Evolutionary conservation across 2,329 filamentous ascomycete genomes (phyloP).

Genomic region (Ascochyta koolunga): DNA sequence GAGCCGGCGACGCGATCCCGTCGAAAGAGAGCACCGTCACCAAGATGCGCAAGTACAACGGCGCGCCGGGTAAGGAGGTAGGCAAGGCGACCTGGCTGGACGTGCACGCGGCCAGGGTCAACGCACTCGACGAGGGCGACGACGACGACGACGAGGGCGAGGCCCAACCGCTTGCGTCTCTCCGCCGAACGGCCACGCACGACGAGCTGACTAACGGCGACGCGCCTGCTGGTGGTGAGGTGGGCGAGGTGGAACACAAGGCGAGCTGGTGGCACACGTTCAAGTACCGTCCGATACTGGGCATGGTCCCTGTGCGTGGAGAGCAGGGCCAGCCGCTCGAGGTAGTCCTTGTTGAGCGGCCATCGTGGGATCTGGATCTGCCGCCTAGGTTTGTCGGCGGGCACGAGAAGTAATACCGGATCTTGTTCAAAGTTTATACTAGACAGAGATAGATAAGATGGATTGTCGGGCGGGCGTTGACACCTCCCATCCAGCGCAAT

Average conservation of each 20-base stretch:
- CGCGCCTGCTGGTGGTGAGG: conserved; percentile 18
- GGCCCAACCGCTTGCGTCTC: conserved; percentile 27
- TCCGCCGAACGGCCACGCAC: conserved; percentile 34
- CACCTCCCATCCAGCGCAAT: too few species aligned
- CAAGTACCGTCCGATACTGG: conserved; percentile 94
- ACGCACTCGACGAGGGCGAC: conserved; percentile 40
- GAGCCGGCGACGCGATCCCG: conserved; percentile 62
- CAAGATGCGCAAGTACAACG: conserved; percentile 57
- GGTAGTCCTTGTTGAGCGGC: conserved; percentile 86
- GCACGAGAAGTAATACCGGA: conserved; percentile 42
- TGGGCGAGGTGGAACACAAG: conserved; percentile 24
- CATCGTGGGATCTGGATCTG: conserved; percentile 80
- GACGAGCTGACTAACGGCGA: conserved; percentile 29
- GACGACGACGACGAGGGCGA: conserved; percentile 39
- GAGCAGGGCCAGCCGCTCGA: conserved; percentile 63
- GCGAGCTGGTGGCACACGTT: conserved; percentile 76
- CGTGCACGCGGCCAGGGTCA: conserved; percentile 28
- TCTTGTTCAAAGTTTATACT: too few species aligned
- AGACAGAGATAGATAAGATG: too few species aligned
- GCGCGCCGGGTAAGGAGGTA: conserved; percentile 43
- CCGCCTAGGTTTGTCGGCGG: conserved; percentile 65
- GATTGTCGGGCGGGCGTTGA: too few species aligned
- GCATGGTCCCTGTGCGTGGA: conserved; percentile 64
- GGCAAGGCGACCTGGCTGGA: conserved; percentile 35
- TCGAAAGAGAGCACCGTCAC: conserved; percentile 54